Evolutionary conservation across 106 monocot genomes (phyloP), one percentile per base, ranked within the genome.

Genomic region (Dendrobium chrysotoxum): DNA sequence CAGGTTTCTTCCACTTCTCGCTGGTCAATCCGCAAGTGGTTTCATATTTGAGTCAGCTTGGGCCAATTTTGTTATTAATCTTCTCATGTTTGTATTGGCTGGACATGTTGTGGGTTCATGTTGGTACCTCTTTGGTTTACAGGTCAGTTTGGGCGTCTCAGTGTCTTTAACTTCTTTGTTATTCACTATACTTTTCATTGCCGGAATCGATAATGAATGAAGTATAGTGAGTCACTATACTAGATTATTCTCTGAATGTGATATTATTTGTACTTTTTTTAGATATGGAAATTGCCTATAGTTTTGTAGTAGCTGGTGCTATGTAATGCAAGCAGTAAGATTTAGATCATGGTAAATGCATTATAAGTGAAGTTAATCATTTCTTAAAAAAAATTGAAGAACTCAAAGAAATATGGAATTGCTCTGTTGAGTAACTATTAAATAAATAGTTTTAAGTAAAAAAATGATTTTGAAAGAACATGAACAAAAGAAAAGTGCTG

Each of bases 41-140:
- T 97, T 97, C 86, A 97, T 94, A 50, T 97, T 97, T 88, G 97
- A 97, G 86, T 94, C 97, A 10, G 92, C 92, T 38, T 94, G 97
- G 94, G 88, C 97, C 61, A 97, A 91, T 82, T 94, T 97, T 84
- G 87, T 97, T 40, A 91, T 94, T 71, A 97, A 92, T 78, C 94
- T 97, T 85, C 91, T 97, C 9, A 92, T 94, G 94, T 94, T 92
- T 92, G 82, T 92, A 40, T 88, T 97, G 75, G 92, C 94, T 82
- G 92, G 97, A 12, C 94, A 97, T 86, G 97, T 97, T 75, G 91
- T 94, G 18, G 97, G 97, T 77, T 97, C 97, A 38, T 90, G 87
- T 72, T 97, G 97, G 97, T 97, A 97, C 81, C 94, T 97, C 47
- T 92, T 97, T 57, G 90, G 90, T 1, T 86, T 97, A 84, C 97